A percentile compares a stretch with the other conserved stretches of the same genome.
Conservation (phyloP, 495 filamentous ascomycete genomes). For the Cladorrhinum samala region DNA sequence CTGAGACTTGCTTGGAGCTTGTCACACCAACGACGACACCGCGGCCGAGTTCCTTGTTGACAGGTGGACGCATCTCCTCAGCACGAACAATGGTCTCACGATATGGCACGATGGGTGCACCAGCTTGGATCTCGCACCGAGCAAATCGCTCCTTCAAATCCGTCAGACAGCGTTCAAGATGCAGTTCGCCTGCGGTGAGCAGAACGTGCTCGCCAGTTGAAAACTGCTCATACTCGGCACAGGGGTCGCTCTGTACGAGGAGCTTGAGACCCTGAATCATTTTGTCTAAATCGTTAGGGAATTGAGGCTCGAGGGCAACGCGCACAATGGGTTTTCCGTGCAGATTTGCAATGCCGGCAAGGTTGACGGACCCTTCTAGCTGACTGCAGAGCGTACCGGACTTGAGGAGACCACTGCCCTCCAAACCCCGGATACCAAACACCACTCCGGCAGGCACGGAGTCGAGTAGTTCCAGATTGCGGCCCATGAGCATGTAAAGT, state of each 20-base stretch:
- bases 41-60: conserved; percentile 79
- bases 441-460: conserved; percentile 90
- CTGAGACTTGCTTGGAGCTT: conserved; percentile 74
- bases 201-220: conserved; percentile 94
- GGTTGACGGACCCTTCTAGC: conserved; percentile 80
- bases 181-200: conserved; percentile 87
- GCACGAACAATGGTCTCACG: conserved; percentile 83
- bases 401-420: conserved; percentile 79
- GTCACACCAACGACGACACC: conserved; percentile 71
- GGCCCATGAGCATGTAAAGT: conserved; percentile 94
- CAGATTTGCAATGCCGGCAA: conserved; percentile 73
- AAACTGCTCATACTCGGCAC: conserved; percentile 90
- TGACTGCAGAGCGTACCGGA: conserved; percentile 90
- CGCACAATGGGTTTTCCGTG: conserved; percentile 83
- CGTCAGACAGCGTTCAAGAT: conserved; percentile 89
- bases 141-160: conserved; percentile 92
- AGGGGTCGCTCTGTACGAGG: conserved; percentile 91
- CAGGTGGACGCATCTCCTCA: conserved; percentile 84
- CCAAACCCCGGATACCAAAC: conserved; percentile 91
- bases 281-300: conserved; percentile 81
- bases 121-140: conserved; percentile 88
- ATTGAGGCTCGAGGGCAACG: conserved; percentile 84
- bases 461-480: conserved; percentile 73
- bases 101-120: conserved; percentile 92
- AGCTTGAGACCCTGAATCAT: conserved; percentile 86